Evolutionary conservation across 306 rosid species (phyloP).

Genomic region (Malus sylvestris): DNA sequence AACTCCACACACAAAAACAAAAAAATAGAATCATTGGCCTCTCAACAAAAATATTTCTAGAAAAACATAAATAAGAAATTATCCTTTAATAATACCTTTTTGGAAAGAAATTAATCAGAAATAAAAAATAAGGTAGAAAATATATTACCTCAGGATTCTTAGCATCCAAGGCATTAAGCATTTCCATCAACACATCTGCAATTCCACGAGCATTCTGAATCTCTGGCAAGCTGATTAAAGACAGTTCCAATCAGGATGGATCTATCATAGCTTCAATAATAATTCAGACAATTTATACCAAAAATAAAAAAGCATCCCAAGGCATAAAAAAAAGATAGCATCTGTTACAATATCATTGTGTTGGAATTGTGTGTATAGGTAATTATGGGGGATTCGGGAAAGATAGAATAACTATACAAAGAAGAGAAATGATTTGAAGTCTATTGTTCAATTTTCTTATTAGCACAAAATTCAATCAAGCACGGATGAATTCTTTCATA

Average conservation of each 20-base stretch:
- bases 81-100: background rate
- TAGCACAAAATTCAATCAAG: background rate
- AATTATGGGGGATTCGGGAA: background rate
- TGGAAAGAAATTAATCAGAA: background rate
- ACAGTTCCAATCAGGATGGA: conserved; percentile 11
- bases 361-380: background rate
- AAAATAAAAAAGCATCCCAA: background rate
- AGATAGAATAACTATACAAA: background rate
- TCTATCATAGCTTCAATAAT: background rate
- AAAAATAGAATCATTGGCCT: background rate
- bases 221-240: conserved; percentile 55
- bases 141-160: conserved; percentile 60
- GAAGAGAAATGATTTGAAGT: background rate
- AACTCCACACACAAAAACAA: background rate
- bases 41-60: background rate
- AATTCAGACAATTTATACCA: background rate
- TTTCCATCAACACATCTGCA: conserved; percentile 79
- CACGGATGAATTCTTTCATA: background rate
- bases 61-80: background rate
- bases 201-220: conserved; percentile 78
- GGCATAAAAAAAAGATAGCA: background rate
- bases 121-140: background rate
- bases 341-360: background rate
- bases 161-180: conserved; percentile 81
- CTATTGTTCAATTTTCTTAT: background rate